phyloP scores from a whole-genome alignment of 345 rosid species.

The Euphorbia pulcherrima region DNA sequence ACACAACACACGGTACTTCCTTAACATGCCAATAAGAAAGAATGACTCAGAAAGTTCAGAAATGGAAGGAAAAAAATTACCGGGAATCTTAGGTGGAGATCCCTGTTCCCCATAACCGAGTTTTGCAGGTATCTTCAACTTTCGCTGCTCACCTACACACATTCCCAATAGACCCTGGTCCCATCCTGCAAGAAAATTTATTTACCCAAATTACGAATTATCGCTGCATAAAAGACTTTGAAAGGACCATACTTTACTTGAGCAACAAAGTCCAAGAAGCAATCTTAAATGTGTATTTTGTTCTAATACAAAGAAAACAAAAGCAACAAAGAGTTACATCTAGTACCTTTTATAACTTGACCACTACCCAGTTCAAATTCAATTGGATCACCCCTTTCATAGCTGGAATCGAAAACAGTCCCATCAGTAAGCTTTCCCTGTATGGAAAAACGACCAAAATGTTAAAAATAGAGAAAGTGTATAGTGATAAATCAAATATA shows the following conservation, averaged over 20 bases:
- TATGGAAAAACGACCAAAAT: background rate
- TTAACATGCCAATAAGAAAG: background rate
- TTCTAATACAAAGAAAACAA: conserved; percentile 4
- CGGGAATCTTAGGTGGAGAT: conserved; percentile 91
- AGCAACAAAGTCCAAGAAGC: background rate
- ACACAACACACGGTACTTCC: background rate
- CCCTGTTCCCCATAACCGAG: conserved; percentile 92
- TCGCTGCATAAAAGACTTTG: background rate
- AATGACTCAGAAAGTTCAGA: background rate
- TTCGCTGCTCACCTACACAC: conserved; percentile 91
- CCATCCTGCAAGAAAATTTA: conserved; percentile 59
- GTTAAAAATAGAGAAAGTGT: background rate
- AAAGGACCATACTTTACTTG: background rate
- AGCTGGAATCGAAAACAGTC: conserved; percentile 92
- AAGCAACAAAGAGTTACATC: background rate
- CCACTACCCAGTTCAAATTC: conserved; percentile 94
- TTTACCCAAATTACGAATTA: no score
- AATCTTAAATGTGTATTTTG: background rate
- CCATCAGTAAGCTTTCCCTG: conserved; percentile 97
- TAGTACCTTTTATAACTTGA: conserved; percentile 85
- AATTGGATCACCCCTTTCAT: conserved; percentile 94
- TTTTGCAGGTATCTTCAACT: conserved; percentile 87
- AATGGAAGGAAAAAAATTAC: conserved; percentile 28
- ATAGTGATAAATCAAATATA: background rate
- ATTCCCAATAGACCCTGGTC: conserved; percentile 88